Evolutionary conservation across 1,284 basidiomycete species (phyloP), one percentile per base, ranked within the genome.

Genomic region (Cerrena zonata): DNA sequence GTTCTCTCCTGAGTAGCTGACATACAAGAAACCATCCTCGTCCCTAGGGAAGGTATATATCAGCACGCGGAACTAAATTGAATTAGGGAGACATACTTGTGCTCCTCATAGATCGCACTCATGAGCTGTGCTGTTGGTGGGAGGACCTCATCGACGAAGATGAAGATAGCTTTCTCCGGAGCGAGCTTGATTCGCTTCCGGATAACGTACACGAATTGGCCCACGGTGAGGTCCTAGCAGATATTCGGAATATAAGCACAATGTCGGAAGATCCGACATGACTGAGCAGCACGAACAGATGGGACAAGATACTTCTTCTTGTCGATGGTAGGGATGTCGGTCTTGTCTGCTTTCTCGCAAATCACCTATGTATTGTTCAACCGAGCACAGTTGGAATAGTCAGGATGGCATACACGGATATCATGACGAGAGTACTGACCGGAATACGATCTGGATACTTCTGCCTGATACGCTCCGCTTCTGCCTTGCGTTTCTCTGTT

Each of bases 281-380:
- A 37, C 18, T 47, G 40, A 7, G 12, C 51, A 26, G 55, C 47
- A 68, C 83, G 60, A 64, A 94, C 92, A 48, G 94, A 95, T 48
- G 96, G 96, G 2, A 99, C 96, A 43, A 99, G 79, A 64, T 99
- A 99, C 79, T 99, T 99, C 90, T 99, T 99, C 91, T 99, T 99
- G 80, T 99, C 96, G 65, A 99, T 98, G 19, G 94, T 95, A 0
- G 94, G 93, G 66, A 99, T 98, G 72, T 99, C 96, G 51, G 94
- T 96, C 67, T 91, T 85, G 76, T 99, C 95, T 48, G 94, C 95
- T 77, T 98, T 98, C 82, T 99, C 96, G 74, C 96, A 99, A 71
- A 99, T 99, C 57, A 99, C 94, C 94, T 97, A 51, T 26, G 27
- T 21, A 42, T 36, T 30, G 27, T 36, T 48, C 7, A 36, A 24